These are phyloP conservation scores for Venturia carpophila DNA, from an alignment of 2,329 filamentous ascomycete species.

Conservation along the genomic window DNA sequence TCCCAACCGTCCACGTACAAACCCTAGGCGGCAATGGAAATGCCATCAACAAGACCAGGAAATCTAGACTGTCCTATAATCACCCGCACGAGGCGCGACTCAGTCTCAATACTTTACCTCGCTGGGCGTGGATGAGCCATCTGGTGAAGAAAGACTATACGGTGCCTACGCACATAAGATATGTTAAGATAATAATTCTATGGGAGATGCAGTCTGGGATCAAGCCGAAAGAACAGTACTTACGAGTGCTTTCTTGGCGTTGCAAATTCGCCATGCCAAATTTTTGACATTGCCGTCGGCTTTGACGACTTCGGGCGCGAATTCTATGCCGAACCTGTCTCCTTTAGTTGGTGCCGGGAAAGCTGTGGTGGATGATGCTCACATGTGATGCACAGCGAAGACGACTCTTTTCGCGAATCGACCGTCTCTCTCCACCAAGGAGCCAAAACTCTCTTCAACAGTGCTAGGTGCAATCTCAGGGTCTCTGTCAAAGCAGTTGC, in stretches of 20 bases:
- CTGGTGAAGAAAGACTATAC: conserved; percentile 13
- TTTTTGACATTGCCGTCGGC: conserved; percentile 87
- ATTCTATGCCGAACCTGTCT: conserved; percentile 75
- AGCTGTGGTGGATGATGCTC: conserved; percentile 24
- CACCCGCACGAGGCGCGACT: not conserved
- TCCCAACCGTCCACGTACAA: not conserved
- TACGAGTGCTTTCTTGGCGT: conserved; percentile 90
- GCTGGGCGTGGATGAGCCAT: conserved; percentile 14
- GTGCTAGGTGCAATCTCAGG: conserved; percentile 80
- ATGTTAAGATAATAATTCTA: not conserved
- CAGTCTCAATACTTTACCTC: conserved; percentile 11
- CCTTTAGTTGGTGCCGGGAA: not conserved
- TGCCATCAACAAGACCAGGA: not conserved
- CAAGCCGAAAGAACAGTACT: conserved; percentile 32
- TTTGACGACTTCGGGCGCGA: conserved; percentile 83
- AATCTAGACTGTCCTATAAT: not conserved
- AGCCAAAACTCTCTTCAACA: conserved; percentile 74
- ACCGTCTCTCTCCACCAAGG: conserved; percentile 72
- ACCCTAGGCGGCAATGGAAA: conserved; percentile 2
- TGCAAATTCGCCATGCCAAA: conserved; percentile 88
- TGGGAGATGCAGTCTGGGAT: no score
- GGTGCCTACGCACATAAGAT: conserved; percentile 13
- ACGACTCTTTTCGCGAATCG: conserved; percentile 88
- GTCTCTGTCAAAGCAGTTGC: conserved; percentile 88
- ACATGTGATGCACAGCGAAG: conserved; percentile 93